Evolutionary conservation across 768 basidiomycete species (phyloP).

Genomic region (Rhizopogon sp.): DNA sequence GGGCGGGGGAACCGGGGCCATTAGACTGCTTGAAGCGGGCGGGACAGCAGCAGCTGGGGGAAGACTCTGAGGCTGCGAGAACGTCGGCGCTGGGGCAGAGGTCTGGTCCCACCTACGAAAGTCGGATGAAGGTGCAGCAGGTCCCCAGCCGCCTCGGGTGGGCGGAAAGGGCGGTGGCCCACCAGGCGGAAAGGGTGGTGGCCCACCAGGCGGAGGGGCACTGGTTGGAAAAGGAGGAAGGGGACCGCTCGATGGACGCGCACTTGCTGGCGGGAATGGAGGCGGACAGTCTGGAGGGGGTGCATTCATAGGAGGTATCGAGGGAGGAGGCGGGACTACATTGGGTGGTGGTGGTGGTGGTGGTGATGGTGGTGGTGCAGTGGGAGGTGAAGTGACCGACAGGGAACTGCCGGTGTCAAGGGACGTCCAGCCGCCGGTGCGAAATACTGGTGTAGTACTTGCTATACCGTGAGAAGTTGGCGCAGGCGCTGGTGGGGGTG

Average conservation of each 20-base stretch:
- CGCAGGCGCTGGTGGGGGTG: neutral
- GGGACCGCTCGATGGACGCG: neutral
- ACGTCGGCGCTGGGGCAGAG: neutral
- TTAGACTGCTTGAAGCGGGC: constrained; percentile 5
- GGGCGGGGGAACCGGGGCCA: constrained; percentile 14
- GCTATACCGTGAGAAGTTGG: constrained; percentile 8
- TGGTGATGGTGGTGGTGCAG: neutral
- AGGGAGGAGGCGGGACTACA: constrained; percentile 12
- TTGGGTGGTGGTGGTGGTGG: constrained; percentile 14
- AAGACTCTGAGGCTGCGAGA: neutral
- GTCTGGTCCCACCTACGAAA: constrained; percentile 1
- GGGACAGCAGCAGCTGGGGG: constrained; percentile 5
- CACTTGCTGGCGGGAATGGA: neutral
- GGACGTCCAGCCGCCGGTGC: constrained; percentile 63
- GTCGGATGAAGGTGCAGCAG: constrained; percentile 3
- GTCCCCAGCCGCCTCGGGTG: constrained; percentile 11
- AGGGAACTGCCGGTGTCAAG: constrained; percentile 46
- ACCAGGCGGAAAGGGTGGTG: constrained; percentile 4
- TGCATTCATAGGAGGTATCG: constrained; percentile 13
- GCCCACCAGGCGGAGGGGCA: too few species aligned
- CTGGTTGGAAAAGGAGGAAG: neutral
- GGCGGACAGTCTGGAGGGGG: constrained; percentile 7
- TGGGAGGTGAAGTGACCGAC: constrained; percentile 14
- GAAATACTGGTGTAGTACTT: constrained; percentile 40
- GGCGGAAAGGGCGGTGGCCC: constrained; percentile 2